Conservation (phyloP, 2,329 filamentous ascomycete genomes). For the Aspergillus proliferans region DNA sequence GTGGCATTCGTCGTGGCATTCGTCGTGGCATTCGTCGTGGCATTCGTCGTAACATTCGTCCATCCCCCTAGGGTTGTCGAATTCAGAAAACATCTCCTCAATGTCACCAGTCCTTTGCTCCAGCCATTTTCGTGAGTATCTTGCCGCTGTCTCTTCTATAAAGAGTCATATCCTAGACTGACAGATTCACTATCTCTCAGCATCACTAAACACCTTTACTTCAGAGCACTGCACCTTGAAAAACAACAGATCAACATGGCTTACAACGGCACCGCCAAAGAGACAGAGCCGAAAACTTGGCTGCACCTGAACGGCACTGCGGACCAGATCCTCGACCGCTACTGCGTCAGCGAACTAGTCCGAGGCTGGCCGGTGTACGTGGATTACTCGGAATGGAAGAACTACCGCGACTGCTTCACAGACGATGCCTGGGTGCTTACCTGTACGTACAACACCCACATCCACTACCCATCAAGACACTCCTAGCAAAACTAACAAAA, state of each 20-base stretch:
- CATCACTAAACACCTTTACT: too few relatives aligned
- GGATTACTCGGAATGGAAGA: conserved; percentile 50
- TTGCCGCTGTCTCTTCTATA: too few relatives aligned
- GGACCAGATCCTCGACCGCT: conserved; percentile 39
- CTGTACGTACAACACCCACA: conserved; percentile 25
- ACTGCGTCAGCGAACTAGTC: conserved; percentile 47
- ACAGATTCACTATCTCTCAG: too few relatives aligned
- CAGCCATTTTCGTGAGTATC: too few relatives aligned
- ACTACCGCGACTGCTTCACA: conserved; percentile 46
- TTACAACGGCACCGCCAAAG: conserved; percentile 20
- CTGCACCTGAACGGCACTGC: conserved; percentile 41
- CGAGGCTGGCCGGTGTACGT: conserved; percentile 51
- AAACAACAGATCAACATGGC: conserved; percentile 6
- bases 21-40: too few relatives aligned
- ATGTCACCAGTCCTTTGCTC: too few relatives aligned
- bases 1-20: too few relatives aligned
- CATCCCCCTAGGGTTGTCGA: too few relatives aligned
- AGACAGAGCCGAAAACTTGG: conserved; percentile 14
- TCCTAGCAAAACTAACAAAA: neutral
- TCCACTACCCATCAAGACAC: neutral
- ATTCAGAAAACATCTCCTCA: too few relatives aligned
- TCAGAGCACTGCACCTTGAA: too few relatives aligned
- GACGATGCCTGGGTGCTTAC: conserved; percentile 44
- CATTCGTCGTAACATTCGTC: too few relatives aligned
- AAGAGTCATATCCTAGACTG: too few relatives aligned